Evolutionary conservation across 1,284 basidiomycete genomes (phyloP).

Genomic region (Anthracocystis panici-leucophaei): DNA sequence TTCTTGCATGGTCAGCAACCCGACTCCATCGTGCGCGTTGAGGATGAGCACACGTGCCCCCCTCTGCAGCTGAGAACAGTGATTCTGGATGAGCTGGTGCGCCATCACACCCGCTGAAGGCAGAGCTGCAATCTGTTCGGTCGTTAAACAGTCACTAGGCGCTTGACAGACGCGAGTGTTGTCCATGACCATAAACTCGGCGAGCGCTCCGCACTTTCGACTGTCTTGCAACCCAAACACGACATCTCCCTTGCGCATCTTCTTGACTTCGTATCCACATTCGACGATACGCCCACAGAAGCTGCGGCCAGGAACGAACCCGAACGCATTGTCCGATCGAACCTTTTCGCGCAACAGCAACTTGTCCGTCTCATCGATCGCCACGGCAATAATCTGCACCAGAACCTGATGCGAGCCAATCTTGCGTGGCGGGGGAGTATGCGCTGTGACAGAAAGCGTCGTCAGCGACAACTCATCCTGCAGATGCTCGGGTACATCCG

Average conservation of each 20-base stretch:
- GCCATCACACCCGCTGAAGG: slow-evolving; percentile 70
- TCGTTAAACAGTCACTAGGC: slow-evolving; percentile 67
- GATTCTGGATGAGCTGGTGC: slow-evolving; percentile 69
- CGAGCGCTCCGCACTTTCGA: slow-evolving; percentile 70
- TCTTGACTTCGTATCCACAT: slow-evolving; percentile 69
- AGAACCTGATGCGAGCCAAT: slow-evolving; percentile 69
- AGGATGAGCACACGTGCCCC: slow-evolving; percentile 70
- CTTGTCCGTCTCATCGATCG: slow-evolving; percentile 69
- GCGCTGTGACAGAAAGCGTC: slow-evolving; percentile 60
- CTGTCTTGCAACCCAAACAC: slow-evolving; percentile 71
- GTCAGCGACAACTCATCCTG: slow-evolving; percentile 57
- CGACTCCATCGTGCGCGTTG: slow-evolving; percentile 71
- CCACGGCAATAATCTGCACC: slow-evolving; percentile 70
- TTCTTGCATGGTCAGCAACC: slow-evolving; percentile 70
- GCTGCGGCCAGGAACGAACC: slow-evolving; percentile 70
- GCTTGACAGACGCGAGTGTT: slow-evolving; percentile 69
- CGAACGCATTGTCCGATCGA: slow-evolving; percentile 64
- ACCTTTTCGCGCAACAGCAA: slow-evolving; percentile 67
- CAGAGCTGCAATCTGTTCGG: slow-evolving; percentile 71
- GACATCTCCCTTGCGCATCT: slow-evolving; percentile 70
- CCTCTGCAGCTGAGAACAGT: slow-evolving; percentile 67
- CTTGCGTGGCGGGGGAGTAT: slow-evolving; percentile 69
- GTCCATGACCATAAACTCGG: slow-evolving; percentile 70
- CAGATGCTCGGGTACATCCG: slow-evolving; percentile 56
- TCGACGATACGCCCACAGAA: slow-evolving; percentile 71